Conservation (phyloP, 202 grass and related monocot species). For the Saccharum hybrid region DNA sequence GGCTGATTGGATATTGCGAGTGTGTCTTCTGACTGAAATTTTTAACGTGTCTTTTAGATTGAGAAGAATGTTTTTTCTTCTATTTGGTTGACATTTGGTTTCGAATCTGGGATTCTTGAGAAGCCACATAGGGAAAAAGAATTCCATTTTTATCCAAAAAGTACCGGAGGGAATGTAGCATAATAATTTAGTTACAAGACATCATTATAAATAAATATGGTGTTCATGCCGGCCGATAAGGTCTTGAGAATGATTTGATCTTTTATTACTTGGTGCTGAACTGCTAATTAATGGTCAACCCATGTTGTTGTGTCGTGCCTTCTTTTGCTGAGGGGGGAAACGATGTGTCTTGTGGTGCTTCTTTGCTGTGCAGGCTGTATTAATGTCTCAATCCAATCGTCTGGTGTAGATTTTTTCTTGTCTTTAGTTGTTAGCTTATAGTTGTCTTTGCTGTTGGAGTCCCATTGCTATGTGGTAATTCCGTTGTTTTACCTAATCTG, state of each 20-base stretch:
- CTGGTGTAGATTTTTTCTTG: too few species aligned
- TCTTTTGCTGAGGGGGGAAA: background rate
- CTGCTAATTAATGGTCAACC: constrained; percentile 4
- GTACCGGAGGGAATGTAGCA: background rate
- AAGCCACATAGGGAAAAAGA: background rate
- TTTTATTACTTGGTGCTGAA: background rate
- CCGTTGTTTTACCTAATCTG: background rate
- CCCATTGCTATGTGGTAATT: too few species aligned
- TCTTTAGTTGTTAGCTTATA: too few species aligned
- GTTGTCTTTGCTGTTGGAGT: too few species aligned
- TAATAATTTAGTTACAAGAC: background rate
- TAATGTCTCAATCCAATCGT: too few species aligned
- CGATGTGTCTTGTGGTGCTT: too few species aligned
- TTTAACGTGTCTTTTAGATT: background rate
- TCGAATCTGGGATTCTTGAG: background rate
- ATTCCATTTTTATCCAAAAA: background rate
- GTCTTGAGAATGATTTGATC: background rate
- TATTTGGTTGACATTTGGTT: constrained; percentile 12
- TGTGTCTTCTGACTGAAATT: background rate
- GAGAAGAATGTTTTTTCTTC: background rate
- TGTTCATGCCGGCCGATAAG: constrained; percentile 12
- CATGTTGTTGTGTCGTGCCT: background rate
- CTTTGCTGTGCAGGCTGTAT: too few species aligned
- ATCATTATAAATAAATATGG: background rate
- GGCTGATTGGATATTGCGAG: constrained; percentile 9